A percentile compares a stretch with the other conserved stretches of the same genome.
phyloP scores from a whole-genome alignment of 1,284 basidiomycete species.

The Ustilago tritici region DNA sequence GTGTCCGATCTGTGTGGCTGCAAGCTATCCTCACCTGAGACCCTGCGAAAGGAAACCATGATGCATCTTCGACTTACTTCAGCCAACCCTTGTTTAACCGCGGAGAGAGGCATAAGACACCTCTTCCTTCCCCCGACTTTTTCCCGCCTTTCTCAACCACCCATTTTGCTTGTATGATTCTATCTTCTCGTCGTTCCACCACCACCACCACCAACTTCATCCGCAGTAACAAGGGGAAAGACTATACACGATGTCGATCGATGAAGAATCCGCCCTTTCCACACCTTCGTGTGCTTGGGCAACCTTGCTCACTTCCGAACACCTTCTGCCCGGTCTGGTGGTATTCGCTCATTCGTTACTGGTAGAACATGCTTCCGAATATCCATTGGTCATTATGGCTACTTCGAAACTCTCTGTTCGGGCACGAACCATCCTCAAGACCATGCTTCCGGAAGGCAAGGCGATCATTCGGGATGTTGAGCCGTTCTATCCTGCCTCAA shows the following conservation, averaged over 20 bases:
- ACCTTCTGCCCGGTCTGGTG: slow-evolving; percentile 56
- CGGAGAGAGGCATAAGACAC: not conserved
- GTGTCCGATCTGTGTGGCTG: not conserved
- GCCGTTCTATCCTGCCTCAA: slow-evolving; percentile 36
- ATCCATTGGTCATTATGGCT: slow-evolving; percentile 62
- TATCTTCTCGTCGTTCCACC: not conserved
- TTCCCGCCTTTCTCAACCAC: not conserved
- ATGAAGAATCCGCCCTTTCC: slow-evolving; percentile 2
- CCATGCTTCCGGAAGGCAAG: slow-evolving; percentile 29
- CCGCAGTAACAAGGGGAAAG: not conserved
- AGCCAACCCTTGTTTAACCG: not conserved
- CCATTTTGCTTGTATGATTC: not conserved
- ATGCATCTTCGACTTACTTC: not conserved
- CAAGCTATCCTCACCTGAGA: not conserved
- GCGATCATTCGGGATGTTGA: slow-evolving; percentile 47
- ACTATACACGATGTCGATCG: slow-evolving; percentile 32
- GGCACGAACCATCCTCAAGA: slow-evolving; percentile 29
- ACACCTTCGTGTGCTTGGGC: slow-evolving; percentile 52
- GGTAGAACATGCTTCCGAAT: slow-evolving; percentile 35
- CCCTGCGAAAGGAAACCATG: not conserved
- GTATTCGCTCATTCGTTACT: slow-evolving; percentile 59
- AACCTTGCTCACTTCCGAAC: slow-evolving; percentile 60
- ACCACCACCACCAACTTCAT: not conserved
- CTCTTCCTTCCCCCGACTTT: not conserved
- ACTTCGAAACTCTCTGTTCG: slow-evolving; percentile 42